Evolutionary conservation across 352 stramenopile genomes (phyloP).

Genomic region (Phytophthora ramorum): DNA sequence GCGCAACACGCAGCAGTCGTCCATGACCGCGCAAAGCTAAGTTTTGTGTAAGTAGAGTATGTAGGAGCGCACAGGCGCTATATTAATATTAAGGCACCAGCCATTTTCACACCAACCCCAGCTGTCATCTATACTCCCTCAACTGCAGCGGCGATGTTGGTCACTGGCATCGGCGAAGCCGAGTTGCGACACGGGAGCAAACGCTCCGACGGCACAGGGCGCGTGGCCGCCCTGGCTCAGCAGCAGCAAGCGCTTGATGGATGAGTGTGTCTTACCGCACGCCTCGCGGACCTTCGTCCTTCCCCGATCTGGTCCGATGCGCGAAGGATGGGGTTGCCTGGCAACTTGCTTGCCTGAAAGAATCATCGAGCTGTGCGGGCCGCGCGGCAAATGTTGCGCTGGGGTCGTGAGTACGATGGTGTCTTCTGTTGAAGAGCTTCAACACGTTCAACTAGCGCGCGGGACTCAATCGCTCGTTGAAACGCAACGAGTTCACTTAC

Average conservation of each 20-base stretch:
- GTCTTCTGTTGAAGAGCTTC: no score
- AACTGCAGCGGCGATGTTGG: no score
- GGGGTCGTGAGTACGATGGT: no score
- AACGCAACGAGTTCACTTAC: background rate
- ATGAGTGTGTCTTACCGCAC: conserved; percentile 1
- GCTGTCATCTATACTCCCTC: background rate
- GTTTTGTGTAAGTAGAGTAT: conserved; percentile 9
- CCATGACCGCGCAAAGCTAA: conserved; percentile 30
- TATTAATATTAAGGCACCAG: conserved; percentile 22
- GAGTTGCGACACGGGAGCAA: background rate
- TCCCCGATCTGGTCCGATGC: background rate
- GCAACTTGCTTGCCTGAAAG: no score
- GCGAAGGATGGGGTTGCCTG: conserved; percentile 1
- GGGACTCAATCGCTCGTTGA: background rate
- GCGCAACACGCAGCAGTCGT: conserved; percentile 40
- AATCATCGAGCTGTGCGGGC: no score
- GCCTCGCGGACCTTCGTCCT: conserved; percentile 6
- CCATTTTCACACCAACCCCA: background rate
- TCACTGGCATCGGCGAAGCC: background rate
- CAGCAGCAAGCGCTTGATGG: background rate
- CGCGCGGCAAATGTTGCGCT: no score
- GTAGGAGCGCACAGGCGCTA: conserved; percentile 1
- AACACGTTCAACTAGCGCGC: no score
- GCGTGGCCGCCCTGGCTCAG: no score
- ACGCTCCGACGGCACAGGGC: no score